Evolutionary conservation across 2,329 filamentous ascomycete species (phyloP).

Genomic region (Mycosphaerella sp.): DNA sequence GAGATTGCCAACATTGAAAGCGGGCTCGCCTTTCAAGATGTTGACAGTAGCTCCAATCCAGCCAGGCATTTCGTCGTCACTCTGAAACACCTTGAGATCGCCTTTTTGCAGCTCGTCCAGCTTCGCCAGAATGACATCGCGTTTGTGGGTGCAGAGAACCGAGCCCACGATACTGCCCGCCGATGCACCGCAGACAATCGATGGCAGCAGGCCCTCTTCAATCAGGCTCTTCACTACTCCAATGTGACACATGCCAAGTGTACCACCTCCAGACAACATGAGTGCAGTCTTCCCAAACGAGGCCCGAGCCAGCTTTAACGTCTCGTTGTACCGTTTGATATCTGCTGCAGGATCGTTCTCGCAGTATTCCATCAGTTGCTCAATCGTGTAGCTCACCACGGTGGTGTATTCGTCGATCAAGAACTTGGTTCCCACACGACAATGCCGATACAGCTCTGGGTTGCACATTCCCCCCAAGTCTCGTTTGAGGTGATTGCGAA

Average conservation of each 20-base stretch:
- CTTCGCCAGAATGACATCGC: constrained; percentile 15
- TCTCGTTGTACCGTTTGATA: constrained; percentile 14
- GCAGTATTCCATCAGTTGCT: constrained; percentile 19
- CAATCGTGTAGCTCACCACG: constrained; percentile 25
- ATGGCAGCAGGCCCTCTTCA: constrained; percentile 18
- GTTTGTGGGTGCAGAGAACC: constrained; percentile 23
- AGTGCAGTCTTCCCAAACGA: constrained; percentile 23
- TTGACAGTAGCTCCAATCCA: constrained; percentile 19
- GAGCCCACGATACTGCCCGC: constrained; percentile 24
- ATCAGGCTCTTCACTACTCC: constrained; percentile 22
- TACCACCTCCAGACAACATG: constrained; percentile 25
- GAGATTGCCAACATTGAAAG: constrained; percentile 67
- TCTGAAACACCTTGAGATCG: constrained; percentile 23
- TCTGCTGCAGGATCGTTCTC: constrained; percentile 12
- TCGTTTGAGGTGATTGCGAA: constrained; percentile 21
- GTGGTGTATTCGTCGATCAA: constrained; percentile 24
- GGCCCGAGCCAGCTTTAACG: constrained; percentile 19
- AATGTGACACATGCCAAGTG: constrained; percentile 25
- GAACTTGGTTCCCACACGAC: constrained; percentile 19
- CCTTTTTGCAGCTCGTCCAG: constrained; percentile 20
- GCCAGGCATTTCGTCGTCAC: constrained; percentile 19
- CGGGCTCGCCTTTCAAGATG: constrained; percentile 19
- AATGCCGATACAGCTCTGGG: constrained; percentile 20
- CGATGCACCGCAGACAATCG: constrained; percentile 23
- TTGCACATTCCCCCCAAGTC: constrained; percentile 24